Conservation (phyloP, 495 filamentous ascomycete genomes). For the Aspergillus ostianus region DNA sequence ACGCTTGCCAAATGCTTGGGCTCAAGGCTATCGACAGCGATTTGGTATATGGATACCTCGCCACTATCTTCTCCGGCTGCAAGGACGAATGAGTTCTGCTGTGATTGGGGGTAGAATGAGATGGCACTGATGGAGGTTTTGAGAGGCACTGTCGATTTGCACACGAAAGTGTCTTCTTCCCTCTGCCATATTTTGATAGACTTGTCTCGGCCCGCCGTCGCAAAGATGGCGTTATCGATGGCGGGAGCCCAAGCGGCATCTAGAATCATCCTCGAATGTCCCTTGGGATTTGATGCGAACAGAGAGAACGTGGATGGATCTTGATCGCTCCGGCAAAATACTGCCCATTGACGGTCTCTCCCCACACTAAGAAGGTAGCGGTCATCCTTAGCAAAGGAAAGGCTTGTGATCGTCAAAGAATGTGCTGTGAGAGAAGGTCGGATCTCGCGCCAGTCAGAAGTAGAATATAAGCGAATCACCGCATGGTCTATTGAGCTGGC, state of each 20-base stretch:
- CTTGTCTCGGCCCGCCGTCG: constrained; percentile 87
- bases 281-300: constrained; percentile 68
- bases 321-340: constrained; percentile 57
- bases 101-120: constrained; percentile 53
- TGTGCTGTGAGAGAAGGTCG: constrained; percentile 79
- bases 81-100: constrained; percentile 49
- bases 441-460: constrained; percentile 80
- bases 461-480: constrained; percentile 88
- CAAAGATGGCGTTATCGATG: constrained; percentile 54
- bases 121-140: constrained; percentile 72
- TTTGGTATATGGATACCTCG: constrained; percentile 37
- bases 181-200: constrained; percentile 72
- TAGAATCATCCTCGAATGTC: constrained; percentile 87
- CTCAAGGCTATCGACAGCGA: constrained; percentile 43
- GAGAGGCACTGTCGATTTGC: constrained; percentile 53
- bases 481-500: constrained; percentile 92
- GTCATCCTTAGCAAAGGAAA: constrained; percentile 78
- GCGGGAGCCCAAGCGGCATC: constrained; percentile 76
- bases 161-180: constrained; percentile 38
- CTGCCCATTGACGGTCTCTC: constrained; percentile 83
- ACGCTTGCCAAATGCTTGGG: constrained; percentile 40
- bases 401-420: constrained; percentile 74
- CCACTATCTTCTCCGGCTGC: constrained; percentile 63
- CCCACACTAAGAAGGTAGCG: constrained; percentile 79
- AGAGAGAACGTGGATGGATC: constrained; percentile 51